phyloP scores from a whole-genome alignment of 163 green algal genomes.

The Chloromonas sp. region DNA sequence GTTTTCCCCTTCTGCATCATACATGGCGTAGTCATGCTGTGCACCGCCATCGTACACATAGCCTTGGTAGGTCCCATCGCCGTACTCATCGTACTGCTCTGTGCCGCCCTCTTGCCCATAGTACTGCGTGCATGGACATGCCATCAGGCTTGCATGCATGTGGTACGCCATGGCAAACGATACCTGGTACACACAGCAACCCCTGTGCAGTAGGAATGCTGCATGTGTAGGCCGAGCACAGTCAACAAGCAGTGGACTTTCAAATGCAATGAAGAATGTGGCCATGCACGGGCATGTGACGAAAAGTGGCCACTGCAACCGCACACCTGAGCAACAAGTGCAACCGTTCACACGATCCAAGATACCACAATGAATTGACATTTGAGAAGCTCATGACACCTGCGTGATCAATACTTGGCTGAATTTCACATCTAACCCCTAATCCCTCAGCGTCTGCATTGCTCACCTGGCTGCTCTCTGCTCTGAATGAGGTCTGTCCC shows the following conservation, averaged over 20 bases:
- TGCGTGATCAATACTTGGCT: too few species aligned
- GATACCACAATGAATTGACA: neutral
- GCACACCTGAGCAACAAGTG: too few species aligned
- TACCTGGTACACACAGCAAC: neutral
- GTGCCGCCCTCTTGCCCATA: neutral
- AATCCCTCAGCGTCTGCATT: neutral
- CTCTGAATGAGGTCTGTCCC: neutral
- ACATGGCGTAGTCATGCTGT: slow-evolving; percentile 14
- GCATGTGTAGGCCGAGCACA: neutral
- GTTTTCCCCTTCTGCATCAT: neutral
- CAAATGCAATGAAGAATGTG: too few species aligned
- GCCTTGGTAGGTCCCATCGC: neutral
- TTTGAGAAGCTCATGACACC: neutral
- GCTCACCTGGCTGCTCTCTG: too few species aligned
- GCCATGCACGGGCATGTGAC: too few species aligned
- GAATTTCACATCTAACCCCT: neutral
- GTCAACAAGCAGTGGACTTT: too few species aligned
- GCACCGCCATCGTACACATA: slow-evolving; percentile 4
- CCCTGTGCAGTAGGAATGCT: neutral
- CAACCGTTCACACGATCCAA: neutral
- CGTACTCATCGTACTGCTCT: neutral
- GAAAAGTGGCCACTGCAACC: too few species aligned
- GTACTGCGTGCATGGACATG: neutral
- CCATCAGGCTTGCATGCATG: neutral
- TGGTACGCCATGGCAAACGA: neutral